phyloP scores from a whole-genome alignment of 2,329 filamentous ascomycete species.

The Aaosphaeria pasadenensis region DNA sequence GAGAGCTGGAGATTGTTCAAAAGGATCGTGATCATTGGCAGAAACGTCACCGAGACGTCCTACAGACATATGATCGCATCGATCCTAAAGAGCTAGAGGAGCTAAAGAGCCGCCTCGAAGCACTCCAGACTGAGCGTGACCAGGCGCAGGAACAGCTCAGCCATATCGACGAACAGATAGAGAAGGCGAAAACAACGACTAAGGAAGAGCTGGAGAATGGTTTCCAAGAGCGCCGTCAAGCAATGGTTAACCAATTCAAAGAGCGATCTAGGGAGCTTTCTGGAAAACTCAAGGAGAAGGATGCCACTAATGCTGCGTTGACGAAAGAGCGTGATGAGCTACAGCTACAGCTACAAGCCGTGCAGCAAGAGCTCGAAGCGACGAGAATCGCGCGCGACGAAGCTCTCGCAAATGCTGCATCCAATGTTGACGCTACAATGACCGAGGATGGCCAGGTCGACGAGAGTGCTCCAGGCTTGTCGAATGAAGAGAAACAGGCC shows the following conservation, averaged over 20 bases:
- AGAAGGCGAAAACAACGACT: conserved; percentile 22
- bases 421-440: conserved; percentile 33
- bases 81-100: conserved; percentile 91
- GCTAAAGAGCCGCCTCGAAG: conserved; percentile 72
- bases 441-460: conserved; percentile 49
- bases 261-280: conserved; percentile 62
- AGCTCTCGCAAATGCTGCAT: conserved; percentile 47
- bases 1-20: conserved; percentile 83
- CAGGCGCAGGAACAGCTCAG: conserved; percentile 51
- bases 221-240: conserved; percentile 45
- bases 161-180: conserved; percentile 47
- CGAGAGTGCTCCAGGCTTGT: conserved; percentile 24
- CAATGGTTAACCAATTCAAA: conserved; percentile 52
- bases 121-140: conserved; percentile 51
- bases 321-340: conserved; percentile 64
- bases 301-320: conserved; percentile 46
- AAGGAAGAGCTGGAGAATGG: conserved; percentile 39
- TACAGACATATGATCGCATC: conserved; percentile 92
- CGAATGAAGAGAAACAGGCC: conserved; percentile 29
- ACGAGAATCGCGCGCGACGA: conserved; percentile 64
- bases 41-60: conserved; percentile 90
- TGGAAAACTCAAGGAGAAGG: conserved; percentile 55
- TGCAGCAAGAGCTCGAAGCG: conserved; percentile 48
- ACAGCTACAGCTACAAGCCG: conserved; percentile 17
- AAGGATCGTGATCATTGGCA: conserved; percentile 94